Evolutionary conservation across 2,329 filamentous ascomycete genomes (phyloP).

Genomic region (Calonectria hongkongensis): DNA sequence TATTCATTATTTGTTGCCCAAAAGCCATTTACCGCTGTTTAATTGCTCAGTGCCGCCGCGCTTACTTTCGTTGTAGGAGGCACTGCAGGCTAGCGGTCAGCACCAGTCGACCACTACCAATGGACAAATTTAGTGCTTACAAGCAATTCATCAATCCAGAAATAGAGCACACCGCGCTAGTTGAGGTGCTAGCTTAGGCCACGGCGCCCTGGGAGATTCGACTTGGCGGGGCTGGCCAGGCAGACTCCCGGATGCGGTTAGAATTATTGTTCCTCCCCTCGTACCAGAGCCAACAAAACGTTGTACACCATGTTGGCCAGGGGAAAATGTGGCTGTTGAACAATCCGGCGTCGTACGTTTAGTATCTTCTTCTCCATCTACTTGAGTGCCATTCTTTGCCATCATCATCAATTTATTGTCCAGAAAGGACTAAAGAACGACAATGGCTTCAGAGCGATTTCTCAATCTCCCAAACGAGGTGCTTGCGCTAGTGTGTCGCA

Average conservation of each 20-base stretch:
- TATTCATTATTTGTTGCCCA: too few relatives aligned
- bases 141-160: background rate
- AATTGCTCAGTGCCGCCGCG: too few relatives aligned
- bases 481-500: background rate
- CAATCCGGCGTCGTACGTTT: too few relatives aligned
- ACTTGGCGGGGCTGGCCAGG: background rate
- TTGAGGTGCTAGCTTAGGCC: background rate
- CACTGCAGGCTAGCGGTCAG: too few relatives aligned
- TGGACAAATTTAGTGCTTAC: background rate
- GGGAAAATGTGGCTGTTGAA: background rate
- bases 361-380: background rate
- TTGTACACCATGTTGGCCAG: background rate
- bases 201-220: background rate
- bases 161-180: background rate
- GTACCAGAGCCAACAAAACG: background rate
- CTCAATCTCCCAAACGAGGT: conserved; percentile 18
- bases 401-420: too few relatives aligned
- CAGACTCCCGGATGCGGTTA: conserved; percentile 11
- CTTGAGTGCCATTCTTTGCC: background rate
- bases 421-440: background rate
- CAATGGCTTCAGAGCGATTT: background rate
- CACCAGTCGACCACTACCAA: background rate
- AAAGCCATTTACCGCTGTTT: too few relatives aligned
- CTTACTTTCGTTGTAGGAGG: too few relatives aligned
- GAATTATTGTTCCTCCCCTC: too few relatives aligned